Evolutionary conservation across 352 stramenopile species (phyloP), one percentile per base, ranked within the genome.

Genomic region (Phytopythium chamaehyphon): DNA sequence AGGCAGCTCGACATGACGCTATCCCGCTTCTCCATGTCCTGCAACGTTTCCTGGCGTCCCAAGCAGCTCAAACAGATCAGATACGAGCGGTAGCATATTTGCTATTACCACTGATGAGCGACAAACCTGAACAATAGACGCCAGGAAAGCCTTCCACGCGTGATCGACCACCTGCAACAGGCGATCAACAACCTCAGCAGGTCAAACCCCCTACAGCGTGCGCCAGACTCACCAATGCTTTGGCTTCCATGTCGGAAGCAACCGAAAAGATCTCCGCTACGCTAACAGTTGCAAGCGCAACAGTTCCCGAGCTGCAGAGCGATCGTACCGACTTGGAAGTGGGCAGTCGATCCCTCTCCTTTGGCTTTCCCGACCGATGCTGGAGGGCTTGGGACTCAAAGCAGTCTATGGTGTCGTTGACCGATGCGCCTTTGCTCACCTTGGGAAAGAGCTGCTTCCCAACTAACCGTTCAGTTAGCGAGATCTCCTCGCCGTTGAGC

Each of bases 1-100:
- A 93, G 69, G 49, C 77, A 89, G 21, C 78, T 67, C 3, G 77
- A 64, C 64, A 89, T 76, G 53, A 74, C 79, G 52, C 62, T 86
- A 56, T 90, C 79, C 8, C 70, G 71, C 21, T 71, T 66, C 44
- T 82, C 68, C 4, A 89, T 83, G 45, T 90, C 77, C 55, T 86
- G 61, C 31, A 92, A 55, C 18, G 79, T 89, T 47, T 90, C 73
- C 73, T 86, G 50, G 24, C n/a, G 11, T 1, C n/a, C 5, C 1
- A 39, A 10, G 21, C 38, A 38, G 18, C 43, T 19, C 26, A 33
- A 12, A 38, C 2, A 38, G 39, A 38, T 18, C 6, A 37, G 26
- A 3, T 38, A 49, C 23, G 16, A 28, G 5, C 16, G 23, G 18
- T 39, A 22, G 2, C 15, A 3, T 7, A 0, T 35, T 28, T 19